A percentile compares a stretch with the other conserved stretches of the same genome.
Conservation (phyloP, 768 basidiomycete species). For the Paxillus involutus region DNA sequence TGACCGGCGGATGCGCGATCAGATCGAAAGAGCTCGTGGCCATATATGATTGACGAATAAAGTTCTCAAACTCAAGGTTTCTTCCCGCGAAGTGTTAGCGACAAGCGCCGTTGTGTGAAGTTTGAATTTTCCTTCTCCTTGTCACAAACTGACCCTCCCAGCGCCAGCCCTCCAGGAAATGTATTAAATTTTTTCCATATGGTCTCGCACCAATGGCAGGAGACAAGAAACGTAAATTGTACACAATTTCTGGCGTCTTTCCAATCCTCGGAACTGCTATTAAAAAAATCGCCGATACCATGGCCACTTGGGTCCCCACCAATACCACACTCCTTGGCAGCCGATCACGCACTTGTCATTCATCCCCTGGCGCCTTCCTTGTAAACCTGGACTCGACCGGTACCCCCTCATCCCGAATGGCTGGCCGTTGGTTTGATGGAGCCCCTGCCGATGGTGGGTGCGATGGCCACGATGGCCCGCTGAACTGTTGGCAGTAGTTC, state of each 20-base stretch:
- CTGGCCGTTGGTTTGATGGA: slow-evolving; percentile 16
- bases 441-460: slow-evolving; percentile 13
- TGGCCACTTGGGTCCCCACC: neutral
- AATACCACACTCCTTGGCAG: neutral
- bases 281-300: neutral
- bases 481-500: too few relatives aligned
- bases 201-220: neutral
- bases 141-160: neutral
- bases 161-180: neutral
- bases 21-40: neutral
- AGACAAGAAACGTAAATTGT: neutral
- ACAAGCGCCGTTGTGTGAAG: neutral
- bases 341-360: neutral
- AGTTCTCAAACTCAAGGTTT: neutral
- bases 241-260: neutral
- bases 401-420: slow-evolving; percentile 2
- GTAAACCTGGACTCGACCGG: neutral
- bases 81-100: neutral
- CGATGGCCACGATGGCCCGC: neutral
- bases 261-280: neutral
- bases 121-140: neutral
- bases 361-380: neutral
- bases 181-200: too few relatives aligned
- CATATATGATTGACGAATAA: neutral
- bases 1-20: neutral